These are phyloP conservation scores for Pichia eremophila DNA, from an alignment of 805 yeast genomes.

Conservation along the genomic window DNA sequence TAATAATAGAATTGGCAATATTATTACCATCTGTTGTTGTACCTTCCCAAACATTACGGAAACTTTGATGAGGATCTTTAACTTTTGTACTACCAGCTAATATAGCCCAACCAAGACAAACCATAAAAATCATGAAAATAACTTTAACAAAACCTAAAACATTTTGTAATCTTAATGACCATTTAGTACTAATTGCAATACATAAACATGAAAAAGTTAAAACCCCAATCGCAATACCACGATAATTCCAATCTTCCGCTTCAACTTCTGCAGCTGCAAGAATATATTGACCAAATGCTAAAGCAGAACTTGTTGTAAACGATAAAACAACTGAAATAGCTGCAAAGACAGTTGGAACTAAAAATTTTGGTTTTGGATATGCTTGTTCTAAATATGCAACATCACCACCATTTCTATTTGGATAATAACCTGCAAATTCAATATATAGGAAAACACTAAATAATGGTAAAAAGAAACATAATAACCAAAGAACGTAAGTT, in stretches of 20 bases:
- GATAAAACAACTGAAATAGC: constrained; percentile 70
- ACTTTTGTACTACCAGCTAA: constrained; percentile 55
- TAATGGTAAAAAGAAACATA: constrained; percentile 32
- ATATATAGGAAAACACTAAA: constrained; percentile 30
- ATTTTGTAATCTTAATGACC: constrained; percentile 60
- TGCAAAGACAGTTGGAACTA: constrained; percentile 58
- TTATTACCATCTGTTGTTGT: constrained; percentile 34
- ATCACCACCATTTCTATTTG: constrained; percentile 75
- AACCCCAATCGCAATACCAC: constrained; percentile 70
- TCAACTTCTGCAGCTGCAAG: constrained; percentile 64
- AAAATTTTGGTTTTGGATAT: constrained; percentile 57
- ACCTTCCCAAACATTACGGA: constrained; percentile 31
- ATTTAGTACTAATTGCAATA: constrained; percentile 50
- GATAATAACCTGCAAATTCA: constrained; percentile 34
- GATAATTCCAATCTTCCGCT: constrained; percentile 63
- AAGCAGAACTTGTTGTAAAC: constrained; percentile 80
- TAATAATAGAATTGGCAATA: constrained; percentile 34
- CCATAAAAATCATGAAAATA: constrained; percentile 57
- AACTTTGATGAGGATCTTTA: constrained; percentile 17
- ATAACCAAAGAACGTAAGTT: constrained; percentile 33
- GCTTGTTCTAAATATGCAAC: constrained; percentile 71
- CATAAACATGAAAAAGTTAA: constrained; percentile 60
- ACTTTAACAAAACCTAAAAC: constrained; percentile 64
- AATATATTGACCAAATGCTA: constrained; percentile 71
- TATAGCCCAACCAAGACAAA: constrained; percentile 77